Conservation (phyloP, 139 green algal genomes). For the Diplosphaera chodatii region DNA sequence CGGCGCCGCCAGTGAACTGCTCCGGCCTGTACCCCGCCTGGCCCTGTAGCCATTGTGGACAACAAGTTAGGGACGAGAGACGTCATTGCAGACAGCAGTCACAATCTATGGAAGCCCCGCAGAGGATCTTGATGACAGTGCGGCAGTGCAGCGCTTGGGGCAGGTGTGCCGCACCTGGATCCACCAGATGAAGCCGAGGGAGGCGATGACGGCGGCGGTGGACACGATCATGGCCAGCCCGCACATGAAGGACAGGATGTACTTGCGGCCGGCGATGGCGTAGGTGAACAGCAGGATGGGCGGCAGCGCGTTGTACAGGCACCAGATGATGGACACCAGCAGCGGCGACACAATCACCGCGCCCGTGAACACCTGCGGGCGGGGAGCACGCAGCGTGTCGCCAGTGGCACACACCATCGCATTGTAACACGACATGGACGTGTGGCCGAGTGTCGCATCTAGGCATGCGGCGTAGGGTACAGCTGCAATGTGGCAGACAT, state of each 20-base stretch:
- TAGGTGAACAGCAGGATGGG: conserved; percentile 23
- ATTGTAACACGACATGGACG: too few relatives aligned
- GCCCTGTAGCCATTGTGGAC: neutral
- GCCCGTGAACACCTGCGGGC: conserved; percentile 19
- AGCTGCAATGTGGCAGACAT: too few relatives aligned
- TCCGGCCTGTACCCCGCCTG: conserved; percentile 10
- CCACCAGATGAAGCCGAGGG: conserved; percentile 20
- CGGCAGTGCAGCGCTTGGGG: too few relatives aligned
- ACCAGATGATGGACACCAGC: conserved; percentile 23
- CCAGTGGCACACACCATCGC: too few relatives aligned
- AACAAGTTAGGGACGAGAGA: too few relatives aligned
- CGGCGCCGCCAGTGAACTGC: conserved; percentile 17
- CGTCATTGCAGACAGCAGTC: too few relatives aligned
- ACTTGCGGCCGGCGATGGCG: conserved; percentile 3
- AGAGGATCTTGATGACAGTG: too few relatives aligned
- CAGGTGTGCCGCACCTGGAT: conserved; percentile 16
- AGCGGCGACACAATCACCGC: conserved; percentile 13
- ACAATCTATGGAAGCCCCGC: too few relatives aligned
- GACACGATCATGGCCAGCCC: neutral
- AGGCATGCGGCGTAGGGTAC: too few relatives aligned
- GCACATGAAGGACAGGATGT: conserved; percentile 8
- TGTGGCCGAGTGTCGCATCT: too few relatives aligned
- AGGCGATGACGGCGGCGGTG: conserved; percentile 2
- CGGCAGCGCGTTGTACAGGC: conserved; percentile 17
- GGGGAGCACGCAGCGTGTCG: too few relatives aligned